A percentile compares a stretch with the other conserved stretches of the same genome.
Evolutionary conservation across 306 rosid species (phyloP).

Genomic region (Mucuna pruriens): DNA sequence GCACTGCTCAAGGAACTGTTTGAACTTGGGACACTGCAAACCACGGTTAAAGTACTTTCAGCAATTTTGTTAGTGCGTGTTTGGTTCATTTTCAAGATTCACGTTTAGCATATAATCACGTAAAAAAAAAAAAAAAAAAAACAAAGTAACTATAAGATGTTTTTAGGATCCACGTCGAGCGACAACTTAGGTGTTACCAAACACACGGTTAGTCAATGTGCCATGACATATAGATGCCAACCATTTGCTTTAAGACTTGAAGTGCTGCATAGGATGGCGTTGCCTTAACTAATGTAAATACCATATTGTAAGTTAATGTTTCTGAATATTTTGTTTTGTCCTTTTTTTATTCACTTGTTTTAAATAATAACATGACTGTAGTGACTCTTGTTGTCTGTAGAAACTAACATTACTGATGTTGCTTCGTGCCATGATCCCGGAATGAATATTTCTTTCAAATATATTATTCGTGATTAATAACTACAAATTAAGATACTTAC

Average conservation of each 20-base stretch:
- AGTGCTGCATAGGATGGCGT: neutral
- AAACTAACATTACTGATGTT: neutral
- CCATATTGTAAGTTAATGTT: neutral
- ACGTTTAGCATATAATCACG: too few species aligned
- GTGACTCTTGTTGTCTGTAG: neutral
- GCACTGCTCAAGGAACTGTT: neutral
- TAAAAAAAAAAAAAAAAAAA: too few species aligned
- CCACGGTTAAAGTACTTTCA: neutral
- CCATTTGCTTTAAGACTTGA: neutral
- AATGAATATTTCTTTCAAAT: neutral
- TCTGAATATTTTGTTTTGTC: neutral
- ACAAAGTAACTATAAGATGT: too few species aligned
- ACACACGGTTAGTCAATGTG: too few species aligned
- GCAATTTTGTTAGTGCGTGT: neutral
- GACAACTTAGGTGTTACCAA: too few species aligned
- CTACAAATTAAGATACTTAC: too few species aligned
- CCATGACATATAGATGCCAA: neutral
- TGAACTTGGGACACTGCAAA: neutral
- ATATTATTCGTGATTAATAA: too few species aligned
- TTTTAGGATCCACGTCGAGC: too few species aligned
- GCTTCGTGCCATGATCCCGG: neutral
- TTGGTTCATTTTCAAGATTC: too few species aligned
- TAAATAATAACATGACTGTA: neutral
- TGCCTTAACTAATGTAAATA: neutral
- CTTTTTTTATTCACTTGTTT: neutral